Evolutionary conservation across 1,284 basidiomycete species (phyloP).

Genomic region (Cutaneotrichosporon cyanovorans): DNA sequence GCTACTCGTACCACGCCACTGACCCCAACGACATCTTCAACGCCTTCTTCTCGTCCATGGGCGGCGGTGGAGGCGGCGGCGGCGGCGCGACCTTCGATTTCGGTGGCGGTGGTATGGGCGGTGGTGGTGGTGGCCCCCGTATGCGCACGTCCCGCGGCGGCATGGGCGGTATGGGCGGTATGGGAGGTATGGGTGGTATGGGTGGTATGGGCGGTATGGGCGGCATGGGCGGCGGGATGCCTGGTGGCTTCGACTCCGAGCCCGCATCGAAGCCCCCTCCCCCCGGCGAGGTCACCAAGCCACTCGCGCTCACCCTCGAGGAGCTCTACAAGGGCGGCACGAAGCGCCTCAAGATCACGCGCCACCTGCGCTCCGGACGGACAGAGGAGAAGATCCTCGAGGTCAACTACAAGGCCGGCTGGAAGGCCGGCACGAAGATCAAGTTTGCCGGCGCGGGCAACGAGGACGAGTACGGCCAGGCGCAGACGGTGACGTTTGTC

Average conservation of each 20-base stretch:
- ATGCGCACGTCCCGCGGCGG: conserved; percentile 27
- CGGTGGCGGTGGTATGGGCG: conserved; percentile 28
- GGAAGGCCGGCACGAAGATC: conserved; percentile 73
- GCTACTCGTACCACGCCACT: conserved; percentile 59
- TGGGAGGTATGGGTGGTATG: conserved; percentile 45
- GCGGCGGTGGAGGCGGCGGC: conserved; percentile 34
- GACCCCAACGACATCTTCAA: conserved; percentile 91
- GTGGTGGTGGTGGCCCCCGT: conserved; percentile 19
- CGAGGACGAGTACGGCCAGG: conserved; percentile 63
- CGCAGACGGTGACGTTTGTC: conserved; percentile 73
- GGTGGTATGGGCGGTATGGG: conserved; percentile 35
- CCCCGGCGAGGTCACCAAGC: conserved; percentile 65
- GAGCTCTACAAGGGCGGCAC: conserved; percentile 84
- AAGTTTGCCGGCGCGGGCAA: conserved; percentile 81
- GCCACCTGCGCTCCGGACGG: conserved; percentile 61
- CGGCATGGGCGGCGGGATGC: conserved; percentile 54
- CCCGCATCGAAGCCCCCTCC: conserved; percentile 39
- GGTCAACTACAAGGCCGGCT: conserved; percentile 69
- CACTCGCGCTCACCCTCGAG: conserved; percentile 77
- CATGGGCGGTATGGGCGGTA: conserved; percentile 51
- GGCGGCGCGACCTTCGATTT: conserved; percentile 27
- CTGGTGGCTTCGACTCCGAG: conserved; percentile 35
- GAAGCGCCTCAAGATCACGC: conserved; percentile 83
- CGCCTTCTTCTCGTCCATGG: conserved; percentile 54
- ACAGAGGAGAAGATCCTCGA: conserved; percentile 88